phyloP scores from a whole-genome alignment of 177 flowering plant species.

The Tripterygium wilfordii region DNA sequence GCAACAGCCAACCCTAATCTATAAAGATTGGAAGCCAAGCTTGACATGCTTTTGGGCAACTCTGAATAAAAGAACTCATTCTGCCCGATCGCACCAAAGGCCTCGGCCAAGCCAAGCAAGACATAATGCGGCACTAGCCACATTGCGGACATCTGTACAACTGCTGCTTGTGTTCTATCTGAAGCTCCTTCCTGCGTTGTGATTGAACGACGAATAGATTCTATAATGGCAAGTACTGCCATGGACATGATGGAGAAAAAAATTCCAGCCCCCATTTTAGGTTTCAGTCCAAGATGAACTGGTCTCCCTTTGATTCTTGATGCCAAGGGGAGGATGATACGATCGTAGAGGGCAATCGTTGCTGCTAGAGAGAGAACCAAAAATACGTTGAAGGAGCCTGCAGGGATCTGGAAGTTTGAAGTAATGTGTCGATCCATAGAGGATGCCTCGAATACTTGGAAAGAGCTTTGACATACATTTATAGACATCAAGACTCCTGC shows the following conservation, averaged over 20 bases:
- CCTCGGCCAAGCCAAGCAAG: slow-evolving; percentile 33
- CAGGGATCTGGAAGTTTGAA: slow-evolving; percentile 32
- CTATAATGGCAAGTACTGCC: slow-evolving; percentile 15
- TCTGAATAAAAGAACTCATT: slow-evolving; percentile 27
- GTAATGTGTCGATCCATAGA: slow-evolving; percentile 41
- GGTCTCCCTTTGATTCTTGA: slow-evolving; percentile 17
- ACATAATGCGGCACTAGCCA: slow-evolving; percentile 29
- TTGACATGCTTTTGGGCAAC: slow-evolving; percentile 39
- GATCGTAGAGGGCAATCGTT: slow-evolving; percentile 26
- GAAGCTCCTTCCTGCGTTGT: slow-evolving; percentile 13
- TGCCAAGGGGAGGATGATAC: slow-evolving; percentile 17
- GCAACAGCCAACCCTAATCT: slow-evolving; percentile 21
- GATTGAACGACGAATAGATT: slow-evolving; percentile 15
- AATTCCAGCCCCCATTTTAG: slow-evolving; percentile 32
- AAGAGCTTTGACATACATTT: slow-evolving; percentile 17
- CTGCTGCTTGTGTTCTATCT: slow-evolving; percentile 10
- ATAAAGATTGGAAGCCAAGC: slow-evolving; percentile 25
- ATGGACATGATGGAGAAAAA: slow-evolving; percentile 12
- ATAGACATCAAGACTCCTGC: slow-evolving; percentile 23
- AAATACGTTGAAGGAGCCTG: slow-evolving; percentile 37
- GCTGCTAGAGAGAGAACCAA: slow-evolving; percentile 9
- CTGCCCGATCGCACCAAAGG: slow-evolving; percentile 29
- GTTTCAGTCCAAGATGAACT: slow-evolving; percentile 8
- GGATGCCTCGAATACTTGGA: slow-evolving; percentile 30
- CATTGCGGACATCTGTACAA: slow-evolving; percentile 22